Evolutionary conservation across 805 yeast genomes (phyloP), one percentile per base, ranked within the genome.

Genomic region (Yamadazyma paraphyllophila): DNA sequence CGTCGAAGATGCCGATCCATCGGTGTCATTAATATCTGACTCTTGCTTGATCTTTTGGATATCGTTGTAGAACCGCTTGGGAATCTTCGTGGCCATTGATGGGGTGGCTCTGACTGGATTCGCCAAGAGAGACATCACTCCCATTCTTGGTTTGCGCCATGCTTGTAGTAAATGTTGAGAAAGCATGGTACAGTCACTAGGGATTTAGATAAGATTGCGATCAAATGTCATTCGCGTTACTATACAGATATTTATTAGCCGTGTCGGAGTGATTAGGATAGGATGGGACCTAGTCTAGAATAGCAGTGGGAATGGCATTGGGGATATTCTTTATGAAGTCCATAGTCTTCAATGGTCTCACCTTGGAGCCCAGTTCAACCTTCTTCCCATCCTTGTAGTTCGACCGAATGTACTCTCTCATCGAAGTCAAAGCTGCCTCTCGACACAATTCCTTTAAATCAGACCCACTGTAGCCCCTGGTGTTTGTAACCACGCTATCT

Each of bases 381-480:
- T 53, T 57, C 42, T 65, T 66, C 2, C 70, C 69, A 36, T 59
- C 72, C 66, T 60, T 62, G 52, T 74, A 70, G 60, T 87, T 85
- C 44, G 67, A 65, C 45, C 80, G 71, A 47, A 92, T 88, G 61
- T 80, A 88, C 63, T 94, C 97, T 55, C 96, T 76, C 59, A 92
- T 90, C 0, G 97, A 87, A 54, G 77, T 77, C 72, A 91, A 78
- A 1, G 96, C 97, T 0, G 99, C 99, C 57, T 88, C 95, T 45
- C 99, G 79, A 60, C 97, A 89, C 40, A 88, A 67, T 60, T 94
- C 99, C 57, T 87, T 84, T 60, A 94, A 73, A 58, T 92, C 99
- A 2, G 96, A 86, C 2, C 99, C 99, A 53, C 96, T 86, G 40
- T 47, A 60, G 12, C 74, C 96, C 9, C 75, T 78, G 0, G 97